Base-by-base conservation (phyloP, 2,329 filamentous ascomycete species). In the Fusarium succisae region DNA sequence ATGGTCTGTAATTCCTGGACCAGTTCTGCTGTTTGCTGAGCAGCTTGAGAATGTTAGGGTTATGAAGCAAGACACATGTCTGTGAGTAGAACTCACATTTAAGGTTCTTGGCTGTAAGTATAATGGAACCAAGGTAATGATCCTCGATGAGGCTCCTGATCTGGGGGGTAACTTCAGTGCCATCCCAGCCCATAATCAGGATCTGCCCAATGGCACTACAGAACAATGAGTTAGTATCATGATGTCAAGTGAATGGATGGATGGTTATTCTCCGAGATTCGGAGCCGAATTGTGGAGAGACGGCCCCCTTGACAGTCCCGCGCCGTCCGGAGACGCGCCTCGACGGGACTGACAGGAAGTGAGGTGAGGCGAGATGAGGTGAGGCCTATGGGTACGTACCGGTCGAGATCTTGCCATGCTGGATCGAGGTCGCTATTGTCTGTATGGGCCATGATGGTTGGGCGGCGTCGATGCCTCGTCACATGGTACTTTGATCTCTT, bases 1-100 rank as follows among this genome's bases (percentile, higher is more conserved):
- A 97, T 96, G 56, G 92, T 95, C 83, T 99, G 96, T 50, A 99
- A 87, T 79, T 98, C 95, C 79, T 96, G 93, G 37, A 98, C 94
- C 47, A 98, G 88, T 79, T 89, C 90, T 48, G 96, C 95, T 38
- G 96, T 95, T 80, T 98, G 93, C 81, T 97, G 92, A 69, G 95
- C 96, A 79, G 95, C 96, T 98, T 81, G 77, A 17, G 18, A 56
- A 48, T 28, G 63, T 75, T 22, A 62, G 80, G 84, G 75, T 82
- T 74, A 74, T 62, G 62, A 74, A 72, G 67, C 39, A 39, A 24
- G 51, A 53, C 18, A 37, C 61, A 50, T 30, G 38, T 45, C 43
- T 45, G 32, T 20, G 12, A 32, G 26, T 22, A 24, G 67, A 32
- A 79, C 87, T 82, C 83, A 96, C 94, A 94, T 87, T 94, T 94